Percentiles rank a stretch among this genome's conserved stretches.
These are phyloP conservation scores for Puccinia coronata DNA, from an alignment of 1,284 basidiomycete genomes.

Conservation along the genomic window DNA sequence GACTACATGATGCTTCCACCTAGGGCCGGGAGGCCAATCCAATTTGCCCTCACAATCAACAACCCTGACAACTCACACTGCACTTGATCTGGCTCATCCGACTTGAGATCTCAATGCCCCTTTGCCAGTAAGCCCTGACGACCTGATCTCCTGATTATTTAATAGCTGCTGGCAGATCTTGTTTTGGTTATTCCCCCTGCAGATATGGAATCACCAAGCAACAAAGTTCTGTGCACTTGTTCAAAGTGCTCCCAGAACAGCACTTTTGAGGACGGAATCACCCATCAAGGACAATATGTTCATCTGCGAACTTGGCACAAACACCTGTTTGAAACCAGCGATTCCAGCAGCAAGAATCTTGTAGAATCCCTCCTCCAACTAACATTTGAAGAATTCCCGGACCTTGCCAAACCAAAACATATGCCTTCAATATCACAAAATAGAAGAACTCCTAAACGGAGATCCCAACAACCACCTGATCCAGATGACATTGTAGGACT, in stretches of 20 bases:
- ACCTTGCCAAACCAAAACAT: neutral
- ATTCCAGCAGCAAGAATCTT: neutral
- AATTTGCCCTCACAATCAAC: no score
- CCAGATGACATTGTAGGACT: slow-evolving; percentile 47
- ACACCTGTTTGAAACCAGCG: neutral
- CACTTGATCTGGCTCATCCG: no score
- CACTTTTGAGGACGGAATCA: neutral
- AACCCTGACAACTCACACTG: no score
- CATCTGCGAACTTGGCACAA: slow-evolving; percentile 20
- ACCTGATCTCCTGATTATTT: no score
- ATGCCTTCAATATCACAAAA: neutral
- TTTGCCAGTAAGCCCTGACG: no score
- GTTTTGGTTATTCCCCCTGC: neutral
- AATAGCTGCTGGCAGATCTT: neutral
- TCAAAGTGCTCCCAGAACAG: neutral
- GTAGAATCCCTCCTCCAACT: neutral
- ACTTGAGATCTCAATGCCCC: no score
- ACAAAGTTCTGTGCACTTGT: slow-evolving; percentile 4
- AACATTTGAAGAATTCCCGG: neutral
- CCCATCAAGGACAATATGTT: neutral
- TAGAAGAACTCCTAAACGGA: neutral
- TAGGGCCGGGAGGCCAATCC: no score
- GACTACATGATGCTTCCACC: no score
- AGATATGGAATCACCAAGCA: neutral
- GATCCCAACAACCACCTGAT: slow-evolving; percentile 16